Conservation (phyloP, 2,329 filamentous ascomycete genomes). For the Fusarium pininemorale region DNA sequence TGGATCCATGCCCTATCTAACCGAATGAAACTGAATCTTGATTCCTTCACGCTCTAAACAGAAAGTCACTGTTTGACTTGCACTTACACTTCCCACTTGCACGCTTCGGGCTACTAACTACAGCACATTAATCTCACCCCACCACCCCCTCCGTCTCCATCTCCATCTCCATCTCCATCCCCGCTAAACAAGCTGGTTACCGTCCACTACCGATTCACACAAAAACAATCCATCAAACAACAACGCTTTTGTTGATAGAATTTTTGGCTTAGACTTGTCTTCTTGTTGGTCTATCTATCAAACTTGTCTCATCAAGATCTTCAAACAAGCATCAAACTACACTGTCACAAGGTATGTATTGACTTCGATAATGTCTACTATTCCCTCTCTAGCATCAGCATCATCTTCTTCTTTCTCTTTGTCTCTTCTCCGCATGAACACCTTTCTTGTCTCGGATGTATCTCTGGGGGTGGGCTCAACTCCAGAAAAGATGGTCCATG, state of each 20-base stretch:
- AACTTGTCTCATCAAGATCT: neutral
- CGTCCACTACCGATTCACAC: slow-evolving; percentile 34
- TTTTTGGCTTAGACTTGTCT: neutral
- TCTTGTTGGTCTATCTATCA: neutral
- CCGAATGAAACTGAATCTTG: neutral
- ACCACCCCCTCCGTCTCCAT: slow-evolving; percentile 11
- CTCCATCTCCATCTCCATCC: neutral
- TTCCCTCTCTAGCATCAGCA: neutral
- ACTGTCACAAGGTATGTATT: slow-evolving; percentile 17
- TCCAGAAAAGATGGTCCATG: slow-evolving; percentile 33
- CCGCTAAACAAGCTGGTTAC: slow-evolving; percentile 36
- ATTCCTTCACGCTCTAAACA: slow-evolving; percentile 1
- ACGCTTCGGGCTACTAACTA: slow-evolving; percentile 19
- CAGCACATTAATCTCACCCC: slow-evolving; percentile 28
- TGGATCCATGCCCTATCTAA: slow-evolving; percentile 11
- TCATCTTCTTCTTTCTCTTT: neutral
- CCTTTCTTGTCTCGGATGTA: slow-evolving; percentile 24
- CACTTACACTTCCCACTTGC: slow-evolving; percentile 10
- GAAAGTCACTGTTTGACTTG: slow-evolving; percentile 14
- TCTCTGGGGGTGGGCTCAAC: slow-evolving; percentile 35
- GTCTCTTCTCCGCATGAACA: slow-evolving; percentile 17
- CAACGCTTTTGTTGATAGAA: slow-evolving; percentile 12
- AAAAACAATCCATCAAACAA: slow-evolving; percentile 31
- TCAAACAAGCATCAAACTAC: neutral
- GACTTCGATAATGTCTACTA: neutral